Percentiles rank a stretch among this genome's conserved stretches.
Conservation (phyloP, 352 stramenopile genomes). For the Pythium plurisporium region DNA sequence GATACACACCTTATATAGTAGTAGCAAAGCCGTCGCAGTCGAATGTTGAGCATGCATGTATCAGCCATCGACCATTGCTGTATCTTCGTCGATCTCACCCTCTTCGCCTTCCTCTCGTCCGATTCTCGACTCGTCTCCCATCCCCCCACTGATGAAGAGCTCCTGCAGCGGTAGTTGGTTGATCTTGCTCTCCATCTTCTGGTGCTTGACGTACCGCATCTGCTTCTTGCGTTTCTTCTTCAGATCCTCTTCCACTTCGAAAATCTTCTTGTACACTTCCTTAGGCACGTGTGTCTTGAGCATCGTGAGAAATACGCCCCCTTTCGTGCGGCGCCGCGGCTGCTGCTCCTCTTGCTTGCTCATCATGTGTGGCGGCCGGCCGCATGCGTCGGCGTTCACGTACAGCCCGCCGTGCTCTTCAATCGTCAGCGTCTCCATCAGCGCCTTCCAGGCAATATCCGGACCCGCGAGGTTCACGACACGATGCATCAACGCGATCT, state of each 20-base stretch:
- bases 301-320: slow-evolving; percentile 63
- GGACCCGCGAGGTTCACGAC: slow-evolving; percentile 64
- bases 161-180: slow-evolving; percentile 51
- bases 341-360: slow-evolving; percentile 33
- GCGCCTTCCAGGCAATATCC: slow-evolving; percentile 53
- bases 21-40: background rate
- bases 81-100: slow-evolving; percentile 28
- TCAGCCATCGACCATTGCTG: slow-evolving; percentile 8
- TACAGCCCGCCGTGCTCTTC: slow-evolving; percentile 53
- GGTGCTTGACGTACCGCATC: slow-evolving; percentile 34
- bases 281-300: slow-evolving; percentile 59
- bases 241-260: slow-evolving; percentile 62
- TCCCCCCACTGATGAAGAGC: slow-evolving; percentile 28
- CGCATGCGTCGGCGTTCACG: slow-evolving; percentile 48
- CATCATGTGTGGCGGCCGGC: slow-evolving; percentile 46
- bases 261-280: slow-evolving; percentile 71
- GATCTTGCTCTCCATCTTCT: slow-evolving; percentile 63
- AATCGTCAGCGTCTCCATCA: slow-evolving; percentile 61
- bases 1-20: background rate
- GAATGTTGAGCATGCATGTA: background rate
- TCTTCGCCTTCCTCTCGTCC: slow-evolving; percentile 25
- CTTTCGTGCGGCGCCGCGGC: slow-evolving; percentile 59
- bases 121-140: slow-evolving; percentile 2
- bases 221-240: slow-evolving; percentile 76
- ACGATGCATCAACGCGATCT: slow-evolving; percentile 62